Evolutionary conservation across 2,329 filamentous ascomycete species (phyloP).

Genomic region (Ophiostoma angusticollis): DNA sequence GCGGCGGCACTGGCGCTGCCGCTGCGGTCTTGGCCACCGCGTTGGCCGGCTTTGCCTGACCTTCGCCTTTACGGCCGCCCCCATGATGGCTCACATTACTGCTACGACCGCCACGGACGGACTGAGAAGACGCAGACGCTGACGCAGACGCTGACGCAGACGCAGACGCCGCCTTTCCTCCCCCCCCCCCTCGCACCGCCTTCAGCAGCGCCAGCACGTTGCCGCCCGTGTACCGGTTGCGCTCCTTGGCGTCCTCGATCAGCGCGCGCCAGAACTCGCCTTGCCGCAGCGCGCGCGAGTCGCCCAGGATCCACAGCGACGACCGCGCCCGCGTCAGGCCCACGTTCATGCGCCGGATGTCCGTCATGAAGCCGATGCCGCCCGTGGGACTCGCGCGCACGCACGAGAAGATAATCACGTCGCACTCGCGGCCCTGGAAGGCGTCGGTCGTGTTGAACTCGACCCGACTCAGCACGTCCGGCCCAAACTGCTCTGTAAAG

Average conservation of each 20-base stretch:
- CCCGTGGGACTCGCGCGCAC: conserved; percentile 83
- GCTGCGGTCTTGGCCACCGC: no score
- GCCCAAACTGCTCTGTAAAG: conserved; percentile 62
- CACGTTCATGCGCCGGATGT: conserved; percentile 98
- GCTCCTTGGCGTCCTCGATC: conserved; percentile 64
- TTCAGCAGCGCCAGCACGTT: conserved; percentile 37
- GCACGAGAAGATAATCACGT: conserved; percentile 98
- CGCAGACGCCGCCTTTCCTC: conserved; percentile 11
- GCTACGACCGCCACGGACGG: conserved; percentile 5
- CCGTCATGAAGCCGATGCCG: conserved; percentile 96
- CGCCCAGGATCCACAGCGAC: conserved; percentile 90
- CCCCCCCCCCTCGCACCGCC: conserved; percentile 20
- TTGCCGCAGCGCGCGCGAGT: conserved; percentile 72
- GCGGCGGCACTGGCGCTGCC: no score
- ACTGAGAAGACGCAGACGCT: neutral
- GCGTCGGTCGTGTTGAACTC: conserved; percentile 99
- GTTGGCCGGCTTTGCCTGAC: no score
- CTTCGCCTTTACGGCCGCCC: neutral
- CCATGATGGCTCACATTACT: conserved; percentile 6
- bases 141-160: conserved; percentile 17
- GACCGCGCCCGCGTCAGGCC: conserved; percentile 93
- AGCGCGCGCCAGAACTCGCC: conserved; percentile 85
- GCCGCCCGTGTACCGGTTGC: conserved; percentile 65
- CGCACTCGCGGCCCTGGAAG: conserved; percentile 92
- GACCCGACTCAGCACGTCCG: conserved; percentile 60